A percentile compares a stretch with the other conserved stretches of the same genome.
These are phyloP conservation scores for Leccinum boreale DNA, from an alignment of 768 basidiomycete species.

Conservation along the genomic window DNA sequence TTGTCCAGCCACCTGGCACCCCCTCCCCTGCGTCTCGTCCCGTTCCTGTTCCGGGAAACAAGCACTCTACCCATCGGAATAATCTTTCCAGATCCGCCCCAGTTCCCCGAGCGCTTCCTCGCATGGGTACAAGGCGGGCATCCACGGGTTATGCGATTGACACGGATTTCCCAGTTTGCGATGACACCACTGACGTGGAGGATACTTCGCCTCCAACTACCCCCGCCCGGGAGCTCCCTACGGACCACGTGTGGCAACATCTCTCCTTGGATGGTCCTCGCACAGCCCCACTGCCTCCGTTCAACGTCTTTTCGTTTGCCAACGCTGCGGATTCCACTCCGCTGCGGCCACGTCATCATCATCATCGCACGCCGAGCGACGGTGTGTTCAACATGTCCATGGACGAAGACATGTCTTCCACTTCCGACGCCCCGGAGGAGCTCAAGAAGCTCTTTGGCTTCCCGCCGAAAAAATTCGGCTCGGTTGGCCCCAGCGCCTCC, in stretches of 20 bases:
- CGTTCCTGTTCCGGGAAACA: constrained; percentile 46
- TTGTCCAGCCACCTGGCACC: constrained; percentile 28
- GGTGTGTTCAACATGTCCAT: constrained; percentile 74
- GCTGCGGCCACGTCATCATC: constrained; percentile 37
- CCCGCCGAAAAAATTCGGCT: constrained; percentile 28
- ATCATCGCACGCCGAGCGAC: constrained; percentile 65
- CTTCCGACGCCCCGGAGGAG: constrained; percentile 39
- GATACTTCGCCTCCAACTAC: constrained; percentile 47
- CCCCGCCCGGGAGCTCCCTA: constrained; percentile 45
- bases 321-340: constrained; percentile 33
- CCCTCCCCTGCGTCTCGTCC: constrained; percentile 41
- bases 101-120: constrained; percentile 33
- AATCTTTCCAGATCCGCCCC: constrained; percentile 54
- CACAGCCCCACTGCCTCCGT: constrained; percentile 48
- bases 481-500: constrained; percentile 25
- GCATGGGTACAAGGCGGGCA: constrained; percentile 32
- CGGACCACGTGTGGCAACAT: constrained; percentile 31
- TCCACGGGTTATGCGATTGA: constrained; percentile 28
- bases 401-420: constrained; percentile 56
- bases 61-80: constrained; percentile 13
- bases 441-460: constrained; percentile 34
- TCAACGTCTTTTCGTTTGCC: constrained; percentile 40
- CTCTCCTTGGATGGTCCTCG: constrained; percentile 40
- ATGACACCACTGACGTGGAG: constrained; percentile 59
- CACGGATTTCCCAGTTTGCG: constrained; percentile 61